Evolutionary conservation across 345 rosid species (phyloP).

Genomic region (Firmiana major): DNA sequence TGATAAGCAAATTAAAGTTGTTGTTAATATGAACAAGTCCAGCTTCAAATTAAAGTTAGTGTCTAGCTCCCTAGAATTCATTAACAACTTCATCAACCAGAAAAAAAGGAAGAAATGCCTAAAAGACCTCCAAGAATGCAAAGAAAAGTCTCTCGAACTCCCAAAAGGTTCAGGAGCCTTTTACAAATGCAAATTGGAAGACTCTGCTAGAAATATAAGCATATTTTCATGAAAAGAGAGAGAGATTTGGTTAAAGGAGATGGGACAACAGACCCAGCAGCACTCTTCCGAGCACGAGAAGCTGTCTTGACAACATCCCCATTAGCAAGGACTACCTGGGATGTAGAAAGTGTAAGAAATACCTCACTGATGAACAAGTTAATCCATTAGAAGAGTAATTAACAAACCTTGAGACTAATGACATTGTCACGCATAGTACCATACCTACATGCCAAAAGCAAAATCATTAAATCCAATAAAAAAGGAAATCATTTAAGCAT

Average conservation of each 20-base stretch:
- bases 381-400: constrained; percentile 17
- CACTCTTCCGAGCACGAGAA: constrained; percentile 95
- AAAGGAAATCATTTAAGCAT: neutral
- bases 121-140: neutral
- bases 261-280: constrained; percentile 74
- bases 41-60: neutral
- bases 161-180: neutral
- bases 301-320: constrained; percentile 96
- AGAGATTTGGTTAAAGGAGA: constrained; percentile 4
- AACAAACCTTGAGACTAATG: constrained; percentile 78
- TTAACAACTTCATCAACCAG: neutral
- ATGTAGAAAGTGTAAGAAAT: constrained; percentile 27
- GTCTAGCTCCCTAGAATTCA: neutral
- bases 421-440: constrained; percentile 97
- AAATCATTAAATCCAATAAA: constrained; percentile 35
- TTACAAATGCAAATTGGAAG: neutral
- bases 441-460: constrained; percentile 74
- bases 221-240: neutral
- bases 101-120: neutral
- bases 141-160: neutral
- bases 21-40: neutral
- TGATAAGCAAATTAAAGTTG: neutral
- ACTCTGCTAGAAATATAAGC: neutral
- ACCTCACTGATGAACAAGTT: constrained; percentile 7
- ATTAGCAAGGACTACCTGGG: constrained; percentile 81